Base-by-base conservation (phyloP, 139 green algal genomes). In the Haematococcus sp. region DNA sequence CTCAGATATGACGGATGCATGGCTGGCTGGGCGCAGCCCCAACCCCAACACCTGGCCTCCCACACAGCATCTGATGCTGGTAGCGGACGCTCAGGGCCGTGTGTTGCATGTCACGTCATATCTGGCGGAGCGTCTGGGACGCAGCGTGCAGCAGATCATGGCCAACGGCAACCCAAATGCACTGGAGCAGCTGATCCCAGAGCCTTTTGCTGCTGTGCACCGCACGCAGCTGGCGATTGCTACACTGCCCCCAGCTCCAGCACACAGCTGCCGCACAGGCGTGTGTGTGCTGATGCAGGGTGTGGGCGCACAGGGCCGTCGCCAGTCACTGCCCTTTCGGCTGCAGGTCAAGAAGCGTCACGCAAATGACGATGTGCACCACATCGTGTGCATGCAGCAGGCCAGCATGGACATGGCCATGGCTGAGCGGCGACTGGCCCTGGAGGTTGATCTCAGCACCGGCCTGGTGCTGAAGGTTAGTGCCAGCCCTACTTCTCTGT, bases 81-180 rank as follows among this genome's bases (percentile, higher is more conserved):
- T 81, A 0, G 63, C 71, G 0, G 81, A 87, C 76, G 43, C 70
- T 70, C 79, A 75, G 70, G 81, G 81, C 31, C 70, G 66, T 33
- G 77, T 87, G 40, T 66, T 67, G 51, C 81, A 84, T 67, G 60
- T 77, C 56, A 87, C 74, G 40, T 77, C 31, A 51, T 43, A 75
- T 58, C 77, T 44, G 58, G 58, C 58, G n/a, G 58, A 66, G 58
- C 25, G 20, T 25, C 58, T 66, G 28, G 58, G 58, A 4, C 58
- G 58, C 58, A 66, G 13, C 9, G 13, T 16, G 5, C 27, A 66
- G 58, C 27, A 35, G 27, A 7, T 22, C 58, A 66, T 44, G 58
- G 58, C 25, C 58, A 66, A 66, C 58, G 58, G 58, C 25, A 66
- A 44, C 9, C 13, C 35, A 16, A 35, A 35, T 4, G 58, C 58